These are phyloP conservation scores for Leccinum aurantiacum DNA, from an alignment of 768 basidiomycete genomes.

Conservation along the genomic window DNA sequence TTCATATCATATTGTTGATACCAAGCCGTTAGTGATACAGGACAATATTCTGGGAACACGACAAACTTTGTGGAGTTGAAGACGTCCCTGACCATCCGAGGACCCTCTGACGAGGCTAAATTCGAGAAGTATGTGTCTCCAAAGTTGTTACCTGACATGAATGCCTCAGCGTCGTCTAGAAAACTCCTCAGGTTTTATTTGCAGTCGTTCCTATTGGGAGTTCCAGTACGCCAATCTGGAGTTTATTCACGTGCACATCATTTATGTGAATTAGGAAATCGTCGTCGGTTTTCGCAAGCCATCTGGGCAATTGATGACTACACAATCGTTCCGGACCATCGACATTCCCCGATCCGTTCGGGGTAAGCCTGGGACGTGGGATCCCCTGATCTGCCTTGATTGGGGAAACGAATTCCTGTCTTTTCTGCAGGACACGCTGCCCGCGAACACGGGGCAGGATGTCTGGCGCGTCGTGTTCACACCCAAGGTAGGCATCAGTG, in stretches of 20 bases:
- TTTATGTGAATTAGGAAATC: constrained; percentile 55
- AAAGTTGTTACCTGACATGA: background rate
- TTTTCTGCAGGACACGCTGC: constrained; percentile 46
- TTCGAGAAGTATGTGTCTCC: constrained; percentile 69
- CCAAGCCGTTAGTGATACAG: no score
- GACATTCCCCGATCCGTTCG: constrained; percentile 77
- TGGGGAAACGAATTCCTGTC: constrained; percentile 69
- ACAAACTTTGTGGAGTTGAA: no score
- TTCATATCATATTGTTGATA: no score
- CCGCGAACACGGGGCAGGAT: constrained; percentile 24
- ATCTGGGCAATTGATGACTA: constrained; percentile 61
- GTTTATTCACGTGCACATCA: background rate
- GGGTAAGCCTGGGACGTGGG: constrained; percentile 74
- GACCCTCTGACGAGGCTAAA: constrained; percentile 55
- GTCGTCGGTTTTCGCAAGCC: constrained; percentile 86
- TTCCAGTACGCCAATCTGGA: constrained; percentile 57
- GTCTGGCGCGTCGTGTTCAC: constrained; percentile 75
- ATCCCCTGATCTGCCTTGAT: constrained; percentile 68
- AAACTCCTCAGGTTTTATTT: constrained; percentile 93
- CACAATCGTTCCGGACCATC: constrained; percentile 75
- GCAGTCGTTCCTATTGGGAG: constrained; percentile 88
- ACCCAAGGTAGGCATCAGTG: constrained; percentile 57
- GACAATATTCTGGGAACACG: no score
- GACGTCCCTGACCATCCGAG: no score
- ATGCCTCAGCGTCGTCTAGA: constrained; percentile 38